phyloP scores from a whole-genome alignment of 78 protist species.

The Thecamonas trahens region DNA sequence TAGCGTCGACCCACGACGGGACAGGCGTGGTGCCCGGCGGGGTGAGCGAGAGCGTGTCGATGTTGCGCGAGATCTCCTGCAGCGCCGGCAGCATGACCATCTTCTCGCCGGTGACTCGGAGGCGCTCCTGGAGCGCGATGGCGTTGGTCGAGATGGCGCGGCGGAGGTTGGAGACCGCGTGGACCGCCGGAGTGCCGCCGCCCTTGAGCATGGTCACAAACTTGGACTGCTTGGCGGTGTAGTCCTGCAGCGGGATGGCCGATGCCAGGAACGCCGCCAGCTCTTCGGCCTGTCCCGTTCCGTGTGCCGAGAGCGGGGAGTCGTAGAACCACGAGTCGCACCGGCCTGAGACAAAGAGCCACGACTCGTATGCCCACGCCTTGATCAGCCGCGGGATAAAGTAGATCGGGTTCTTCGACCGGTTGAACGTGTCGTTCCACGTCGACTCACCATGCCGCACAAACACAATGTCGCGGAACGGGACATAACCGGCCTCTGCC shows the following conservation, averaged over 20 bases:
- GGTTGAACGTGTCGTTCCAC: constrained; percentile 1
- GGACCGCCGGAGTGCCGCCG: no score
- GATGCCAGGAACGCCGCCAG: no score
- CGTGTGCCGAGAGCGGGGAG: constrained; percentile 1
- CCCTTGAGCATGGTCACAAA: no score
- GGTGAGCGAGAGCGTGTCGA: constrained; percentile 4
- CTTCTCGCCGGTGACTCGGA: constrained; percentile 1
- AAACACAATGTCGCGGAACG: not conserved
- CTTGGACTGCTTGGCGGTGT: not conserved
- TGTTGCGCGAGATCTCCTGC: not conserved
- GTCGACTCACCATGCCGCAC: constrained; percentile 5
- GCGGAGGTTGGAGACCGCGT: constrained; percentile 8
- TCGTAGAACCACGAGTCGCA: constrained; percentile 9
- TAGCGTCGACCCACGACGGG: no score
- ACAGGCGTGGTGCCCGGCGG: constrained; percentile 2
- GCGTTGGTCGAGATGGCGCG: constrained; percentile 1
- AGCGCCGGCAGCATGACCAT: not conserved
- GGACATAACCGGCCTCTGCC: constrained; percentile 1
- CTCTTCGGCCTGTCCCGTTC: no score
- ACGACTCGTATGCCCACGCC: not conserved
- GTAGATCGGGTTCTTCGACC: no score
- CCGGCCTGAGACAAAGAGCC: not conserved
- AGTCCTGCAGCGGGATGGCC: not conserved
- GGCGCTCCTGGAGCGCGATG: not conserved
- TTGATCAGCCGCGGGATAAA: constrained; percentile 5